These are phyloP conservation scores for Tetradesmus lagerheimii DNA, from an alignment of 139 green algal species.

Conservation along the genomic window DNA sequence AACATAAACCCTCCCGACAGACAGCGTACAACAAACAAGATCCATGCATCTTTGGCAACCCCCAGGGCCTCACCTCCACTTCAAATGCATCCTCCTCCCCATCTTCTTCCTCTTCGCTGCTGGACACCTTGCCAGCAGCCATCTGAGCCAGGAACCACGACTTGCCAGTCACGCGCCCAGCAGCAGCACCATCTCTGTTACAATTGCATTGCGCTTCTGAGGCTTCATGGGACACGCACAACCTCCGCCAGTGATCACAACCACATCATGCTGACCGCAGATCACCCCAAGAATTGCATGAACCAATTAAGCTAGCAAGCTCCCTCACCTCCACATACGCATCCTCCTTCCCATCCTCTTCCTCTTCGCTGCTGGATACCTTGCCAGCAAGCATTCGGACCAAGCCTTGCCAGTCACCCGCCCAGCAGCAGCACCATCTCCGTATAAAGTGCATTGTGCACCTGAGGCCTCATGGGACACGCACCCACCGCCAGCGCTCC, in stretches of 20 bases:
- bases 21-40: no score
- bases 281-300: not conserved
- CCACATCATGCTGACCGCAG: not conserved
- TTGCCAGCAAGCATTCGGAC: constrained; percentile 66
- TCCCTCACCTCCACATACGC: not conserved
- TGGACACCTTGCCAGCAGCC: constrained; percentile 27
- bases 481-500: no score
- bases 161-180: constrained; percentile 69
- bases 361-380: constrained; percentile 33
- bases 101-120: constrained; percentile 36
- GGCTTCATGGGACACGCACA: not conserved
- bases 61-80: not conserved
- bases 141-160: constrained; percentile 79
- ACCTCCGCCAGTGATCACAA: no score
- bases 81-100: constrained; percentile 10
- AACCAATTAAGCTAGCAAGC: no score
- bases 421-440: constrained; percentile 23
- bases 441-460: no score
- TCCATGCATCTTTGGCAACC: no score
- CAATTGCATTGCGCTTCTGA: not conserved
- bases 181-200: constrained; percentile 23
- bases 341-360: constrained; percentile 32
- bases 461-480: not conserved
- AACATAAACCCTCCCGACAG: no score
- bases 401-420: constrained; percentile 77